Evolutionary conservation across 805 yeast species (phyloP).

Genomic region (Brettanomyces custersianus): DNA sequence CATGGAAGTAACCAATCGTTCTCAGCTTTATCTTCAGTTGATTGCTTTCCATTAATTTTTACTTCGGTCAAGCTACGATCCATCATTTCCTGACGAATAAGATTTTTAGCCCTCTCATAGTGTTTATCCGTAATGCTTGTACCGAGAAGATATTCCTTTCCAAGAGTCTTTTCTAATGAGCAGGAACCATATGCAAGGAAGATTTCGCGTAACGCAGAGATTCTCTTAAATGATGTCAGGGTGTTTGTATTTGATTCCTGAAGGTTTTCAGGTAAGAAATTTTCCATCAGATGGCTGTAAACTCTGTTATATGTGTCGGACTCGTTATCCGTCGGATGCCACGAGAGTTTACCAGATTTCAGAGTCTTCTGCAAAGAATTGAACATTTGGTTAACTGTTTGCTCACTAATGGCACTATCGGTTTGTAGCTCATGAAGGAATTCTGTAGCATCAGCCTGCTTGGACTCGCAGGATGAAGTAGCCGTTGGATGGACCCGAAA

Average conservation of each 20-base stretch:
- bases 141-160: constrained; percentile 16
- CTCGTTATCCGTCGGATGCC: neutral
- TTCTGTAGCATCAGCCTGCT: too few relatives aligned
- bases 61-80: neutral
- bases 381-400: constrained; percentile 19
- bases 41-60: neutral
- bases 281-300: neutral
- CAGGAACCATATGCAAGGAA: constrained; percentile 33
- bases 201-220: constrained; percentile 22
- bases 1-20: constrained; percentile 32
- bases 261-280: neutral
- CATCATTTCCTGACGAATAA: constrained; percentile 10
- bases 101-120: constrained; percentile 15
- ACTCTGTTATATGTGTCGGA: neutral
- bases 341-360: neutral
- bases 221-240: too few relatives aligned
- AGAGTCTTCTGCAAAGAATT: constrained; percentile 12
- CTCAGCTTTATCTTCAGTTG: constrained; percentile 6
- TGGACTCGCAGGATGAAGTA: too few relatives aligned
- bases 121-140: constrained; percentile 20
- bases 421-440: too few relatives aligned
- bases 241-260: neutral
- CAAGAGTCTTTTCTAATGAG: constrained; percentile 2
- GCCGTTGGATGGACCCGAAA: neutral
- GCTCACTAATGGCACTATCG: constrained; percentile 7